These are phyloP conservation scores for Elongisporangium prolatum DNA, from an alignment of 352 stramenopile genomes.

Conservation along the genomic window DNA sequence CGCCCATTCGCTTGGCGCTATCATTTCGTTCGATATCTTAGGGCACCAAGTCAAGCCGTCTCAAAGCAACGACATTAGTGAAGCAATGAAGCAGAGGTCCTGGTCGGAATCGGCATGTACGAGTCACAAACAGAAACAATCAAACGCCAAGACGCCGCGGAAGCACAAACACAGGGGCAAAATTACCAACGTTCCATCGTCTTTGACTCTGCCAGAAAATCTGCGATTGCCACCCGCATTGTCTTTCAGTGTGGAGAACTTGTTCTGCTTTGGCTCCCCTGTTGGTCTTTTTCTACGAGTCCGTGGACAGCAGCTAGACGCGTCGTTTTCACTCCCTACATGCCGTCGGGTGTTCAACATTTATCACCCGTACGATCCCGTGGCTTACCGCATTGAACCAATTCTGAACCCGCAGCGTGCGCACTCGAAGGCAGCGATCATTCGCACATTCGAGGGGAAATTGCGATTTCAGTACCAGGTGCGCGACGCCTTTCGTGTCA, in stretches of 20 bases:
- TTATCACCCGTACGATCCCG: constrained; percentile 93
- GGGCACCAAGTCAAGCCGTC: constrained; percentile 35
- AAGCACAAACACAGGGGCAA: neutral
- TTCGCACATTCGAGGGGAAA: constrained; percentile 80
- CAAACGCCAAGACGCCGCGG: neutral
- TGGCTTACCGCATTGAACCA: constrained; percentile 95
- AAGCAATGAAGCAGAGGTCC: constrained; percentile 28
- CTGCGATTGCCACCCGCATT: constrained; percentile 49
- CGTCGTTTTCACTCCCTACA: constrained; percentile 69
- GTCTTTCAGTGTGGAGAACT: constrained; percentile 75
- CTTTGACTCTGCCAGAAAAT: neutral
- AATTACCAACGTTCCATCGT: neutral
- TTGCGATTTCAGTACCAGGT: constrained; percentile 85
- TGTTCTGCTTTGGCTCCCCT: constrained; percentile 89
- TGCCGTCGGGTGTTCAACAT: constrained; percentile 92
- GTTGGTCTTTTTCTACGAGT: constrained; percentile 92
- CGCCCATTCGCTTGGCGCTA: constrained; percentile 85
- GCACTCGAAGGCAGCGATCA: constrained; percentile 80
- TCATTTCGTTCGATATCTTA: constrained; percentile 92
- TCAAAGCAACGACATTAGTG: neutral
- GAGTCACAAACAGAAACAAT: neutral
- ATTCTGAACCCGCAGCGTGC: constrained; percentile 80
- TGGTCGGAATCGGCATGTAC: constrained; percentile 31
- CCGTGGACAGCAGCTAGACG: constrained; percentile 72
- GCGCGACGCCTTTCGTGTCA: constrained; percentile 72